Base-by-base conservation (phyloP, 768 basidiomycete species). In the Cystobasidiopsis lactophilus region DNA sequence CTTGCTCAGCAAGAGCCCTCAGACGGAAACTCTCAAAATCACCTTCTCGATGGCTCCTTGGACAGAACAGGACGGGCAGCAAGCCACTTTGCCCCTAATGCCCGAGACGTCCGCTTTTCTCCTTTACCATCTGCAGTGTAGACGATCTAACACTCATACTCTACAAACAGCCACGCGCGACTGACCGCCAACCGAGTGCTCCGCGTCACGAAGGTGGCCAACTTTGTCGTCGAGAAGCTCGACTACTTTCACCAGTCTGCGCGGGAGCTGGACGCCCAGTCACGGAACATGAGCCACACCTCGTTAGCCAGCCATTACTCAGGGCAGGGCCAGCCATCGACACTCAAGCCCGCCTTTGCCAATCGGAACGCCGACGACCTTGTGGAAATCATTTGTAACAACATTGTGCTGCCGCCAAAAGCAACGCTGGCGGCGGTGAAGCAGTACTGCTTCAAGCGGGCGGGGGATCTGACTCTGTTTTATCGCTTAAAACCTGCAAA, bases 381-480 rank as follows among this genome's bases (percentile, higher is more conserved):
- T 35, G 31, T 84, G 64, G 89, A 96, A 67, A 76, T 96, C 40
- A 65, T 93, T 26, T 93, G 88, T 67, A 85, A 84, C 59, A 82
- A 85, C 56, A 70, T 73, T n/a, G 69, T 82, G 16, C 71, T 96
- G 31, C 81, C 89, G 23, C 70, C 81, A 26, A 77, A 79, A 58
- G 86, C 91, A 78, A 89, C 83, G 4, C 73, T 98, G 33, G 89
- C 83, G 3, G 81, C 82, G 18, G 79, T 89, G 53, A 77, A 85
- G 55, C 85, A 89, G 65, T 93, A 77, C 60, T 75, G 86, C 21
- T 93, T 85, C 85, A 77, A 60, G 56, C 40, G 45, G 19, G 54
- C 56, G 1, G 60, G 59, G 2, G 62, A 63, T 31, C 41, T 63
- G 11, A 40, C 58, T 13, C 38, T 62, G 16, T 19, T 21, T 9